These are phyloP conservation scores for Diaporthe vaccinii DNA, from an alignment of 2,329 filamentous ascomycete species.

Conservation along the genomic window DNA sequence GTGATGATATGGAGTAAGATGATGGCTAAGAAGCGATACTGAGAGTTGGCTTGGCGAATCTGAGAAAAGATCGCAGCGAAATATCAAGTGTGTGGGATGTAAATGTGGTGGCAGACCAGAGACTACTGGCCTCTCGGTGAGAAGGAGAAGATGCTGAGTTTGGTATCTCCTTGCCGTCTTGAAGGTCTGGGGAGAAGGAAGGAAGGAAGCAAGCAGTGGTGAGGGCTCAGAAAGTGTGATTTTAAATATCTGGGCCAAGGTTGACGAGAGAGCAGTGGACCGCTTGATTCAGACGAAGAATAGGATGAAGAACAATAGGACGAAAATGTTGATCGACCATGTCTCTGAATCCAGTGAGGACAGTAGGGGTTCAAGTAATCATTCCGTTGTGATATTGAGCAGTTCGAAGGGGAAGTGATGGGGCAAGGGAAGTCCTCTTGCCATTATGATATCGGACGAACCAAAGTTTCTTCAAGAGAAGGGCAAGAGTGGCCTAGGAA, in stretches of 20 bases:
- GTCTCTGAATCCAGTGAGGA: neutral
- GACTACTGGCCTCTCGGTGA: neutral
- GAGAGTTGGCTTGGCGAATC: neutral
- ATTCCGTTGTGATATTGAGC: neutral
- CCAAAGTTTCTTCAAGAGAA: neutral
- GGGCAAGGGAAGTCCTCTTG: neutral
- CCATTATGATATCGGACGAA: neutral
- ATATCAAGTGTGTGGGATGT: neutral
- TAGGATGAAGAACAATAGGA: conserved; percentile 25
- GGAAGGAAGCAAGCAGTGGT: conserved; percentile 19
- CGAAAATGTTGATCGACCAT: neutral
- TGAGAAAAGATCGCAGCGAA: neutral
- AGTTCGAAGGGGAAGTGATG: neutral
- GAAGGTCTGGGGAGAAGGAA: conserved; percentile 27
- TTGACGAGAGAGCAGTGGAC: conserved; percentile 12
- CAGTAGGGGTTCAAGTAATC: neutral
- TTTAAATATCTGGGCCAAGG: conserved; percentile 4
- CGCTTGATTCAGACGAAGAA: conserved; percentile 12
- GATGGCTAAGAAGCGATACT: neutral
- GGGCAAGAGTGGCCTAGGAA: neutral
- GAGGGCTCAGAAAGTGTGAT: conserved; percentile 1
- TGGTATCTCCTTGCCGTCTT: neutral
- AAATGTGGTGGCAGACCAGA: neutral
- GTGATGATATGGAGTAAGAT: neutral
- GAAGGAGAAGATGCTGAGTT: neutral